Evolutionary conservation across 306 rosid genomes (phyloP), one percentile per base, ranked within the genome.

Genomic region (Albizia julibrissin): DNA sequence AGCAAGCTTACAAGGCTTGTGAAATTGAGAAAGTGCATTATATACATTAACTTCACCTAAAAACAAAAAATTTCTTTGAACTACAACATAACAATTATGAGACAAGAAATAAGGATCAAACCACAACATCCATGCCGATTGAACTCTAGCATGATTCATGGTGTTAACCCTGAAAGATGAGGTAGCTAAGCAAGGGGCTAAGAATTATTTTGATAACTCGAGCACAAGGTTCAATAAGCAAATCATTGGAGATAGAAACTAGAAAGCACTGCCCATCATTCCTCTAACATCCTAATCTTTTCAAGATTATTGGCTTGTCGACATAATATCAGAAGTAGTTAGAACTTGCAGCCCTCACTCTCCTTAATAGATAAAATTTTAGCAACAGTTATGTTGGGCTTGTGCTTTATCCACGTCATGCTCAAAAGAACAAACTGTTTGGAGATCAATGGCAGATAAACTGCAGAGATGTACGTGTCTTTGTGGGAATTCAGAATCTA

Each of bases 1-100:
- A 47, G 69, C 61, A 69, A 50, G 27, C 42, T 40, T 6, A 68
- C 21, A 59, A 43, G 54, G 52, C 52, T 47, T 13, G 52, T 12
- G 40, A 42, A 43, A 83, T 65, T 40, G 54, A 79, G 62, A 59
- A 74, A 84, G 68, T 22, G 39, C 46, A 74, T 67, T 79, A 21
- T 73, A 39, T 52, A 27, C 75, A 66, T 37, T 64, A 73, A 73
- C n/a, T 73, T 74, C 67, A 54, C 54, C 37, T 42, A 64, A 79
- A 72, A 73, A 52, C 69, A 77, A 72, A 61, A 59, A 10, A 58
- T 13, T 22, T 70, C 34, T 27, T 50, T 21, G 29, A 78, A 62
- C 79, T 39, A 58, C 49, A 72, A 83, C 3, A 83, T 71, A 59
- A 46, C 4, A 19, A 54, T 77, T 18, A 71, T 72, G 34, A 54